These are phyloP conservation scores for Nyssa sinensis DNA, from an alignment of 148 eudicot species.

Conservation along the genomic window DNA sequence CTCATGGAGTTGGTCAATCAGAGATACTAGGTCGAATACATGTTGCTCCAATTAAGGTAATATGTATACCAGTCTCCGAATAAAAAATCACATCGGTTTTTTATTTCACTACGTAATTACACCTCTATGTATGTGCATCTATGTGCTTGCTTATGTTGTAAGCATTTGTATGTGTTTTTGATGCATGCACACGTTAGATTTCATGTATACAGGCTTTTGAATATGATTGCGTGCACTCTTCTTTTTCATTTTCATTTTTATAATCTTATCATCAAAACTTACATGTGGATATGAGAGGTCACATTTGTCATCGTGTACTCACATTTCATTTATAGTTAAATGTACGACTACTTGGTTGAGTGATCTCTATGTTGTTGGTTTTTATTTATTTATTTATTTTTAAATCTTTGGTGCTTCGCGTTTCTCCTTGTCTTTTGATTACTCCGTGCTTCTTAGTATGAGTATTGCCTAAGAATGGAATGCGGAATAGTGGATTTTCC, in stretches of 20 bases:
- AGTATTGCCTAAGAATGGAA: neutral
- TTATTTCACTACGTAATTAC: neutral
- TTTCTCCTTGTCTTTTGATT: neutral
- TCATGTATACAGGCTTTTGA: neutral
- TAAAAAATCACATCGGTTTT: neutral
- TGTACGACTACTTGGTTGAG: neutral
- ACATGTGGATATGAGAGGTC: neutral
- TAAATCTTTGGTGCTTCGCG: neutral
- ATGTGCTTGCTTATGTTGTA: neutral
- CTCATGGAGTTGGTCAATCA: conserved; percentile 98
- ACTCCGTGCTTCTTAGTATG: neutral
- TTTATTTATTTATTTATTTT: neutral
- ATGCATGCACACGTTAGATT: neutral
- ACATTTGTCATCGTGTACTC: neutral
- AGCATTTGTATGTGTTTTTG: neutral
- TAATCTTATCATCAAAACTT: too few relatives aligned
- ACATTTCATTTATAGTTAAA: neutral
- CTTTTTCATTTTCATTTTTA: neutral
- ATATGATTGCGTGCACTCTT: neutral
- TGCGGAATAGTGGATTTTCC: neutral
- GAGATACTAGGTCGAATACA: conserved; percentile 95
- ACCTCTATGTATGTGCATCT: neutral
- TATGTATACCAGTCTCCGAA: neutral
- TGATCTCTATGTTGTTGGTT: neutral
- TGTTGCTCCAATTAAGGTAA: conserved; percentile 96